Conservation (phyloP, 495 filamentous ascomycete species). For the Pseudomonodictys pantanalensis region DNA sequence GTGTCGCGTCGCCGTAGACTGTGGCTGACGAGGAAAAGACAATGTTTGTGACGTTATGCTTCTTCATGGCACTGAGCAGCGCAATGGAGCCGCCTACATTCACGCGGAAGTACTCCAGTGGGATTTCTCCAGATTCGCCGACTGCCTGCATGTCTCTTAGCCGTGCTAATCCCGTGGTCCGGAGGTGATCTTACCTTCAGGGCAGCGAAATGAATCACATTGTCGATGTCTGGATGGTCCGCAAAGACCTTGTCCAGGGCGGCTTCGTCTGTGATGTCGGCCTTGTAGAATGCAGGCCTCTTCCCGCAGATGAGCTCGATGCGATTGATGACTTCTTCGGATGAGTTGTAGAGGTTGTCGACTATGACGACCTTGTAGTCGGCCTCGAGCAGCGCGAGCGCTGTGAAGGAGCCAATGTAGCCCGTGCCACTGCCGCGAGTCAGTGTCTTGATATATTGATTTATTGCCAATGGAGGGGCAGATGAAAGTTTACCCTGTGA, state of each 20-base stretch:
- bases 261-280: constrained; percentile 82
- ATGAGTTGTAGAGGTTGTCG: constrained; percentile 96
- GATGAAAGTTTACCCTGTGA: constrained; percentile 28
- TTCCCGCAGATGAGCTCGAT: constrained; percentile 92
- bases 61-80: constrained; percentile 82
- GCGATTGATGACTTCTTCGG: constrained; percentile 79
- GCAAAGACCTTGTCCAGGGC: constrained; percentile 84
- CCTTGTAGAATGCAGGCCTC: constrained; percentile 77
- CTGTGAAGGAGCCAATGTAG: constrained; percentile 98
- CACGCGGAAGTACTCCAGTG: constrained; percentile 94
- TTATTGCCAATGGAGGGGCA: neutral
- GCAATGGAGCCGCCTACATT: constrained; percentile 92
- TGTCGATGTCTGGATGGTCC: constrained; percentile 89
- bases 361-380: constrained; percentile 95
- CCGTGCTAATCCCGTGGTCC: neutral
- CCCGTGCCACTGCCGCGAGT: constrained; percentile 72
- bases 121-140: constrained; percentile 91
- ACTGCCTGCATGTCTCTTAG: constrained; percentile 63
- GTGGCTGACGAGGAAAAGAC: constrained; percentile 97
- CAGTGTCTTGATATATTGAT: too few relatives aligned
- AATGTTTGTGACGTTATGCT: constrained; percentile 88
- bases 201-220: constrained; percentile 96
- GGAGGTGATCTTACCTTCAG: constrained; percentile 67
- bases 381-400: constrained; percentile 84
- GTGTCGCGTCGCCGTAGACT: constrained; percentile 96